Conservation (phyloP, 2,329 filamentous ascomycete genomes). For the Thelonectria blattea region DNA sequence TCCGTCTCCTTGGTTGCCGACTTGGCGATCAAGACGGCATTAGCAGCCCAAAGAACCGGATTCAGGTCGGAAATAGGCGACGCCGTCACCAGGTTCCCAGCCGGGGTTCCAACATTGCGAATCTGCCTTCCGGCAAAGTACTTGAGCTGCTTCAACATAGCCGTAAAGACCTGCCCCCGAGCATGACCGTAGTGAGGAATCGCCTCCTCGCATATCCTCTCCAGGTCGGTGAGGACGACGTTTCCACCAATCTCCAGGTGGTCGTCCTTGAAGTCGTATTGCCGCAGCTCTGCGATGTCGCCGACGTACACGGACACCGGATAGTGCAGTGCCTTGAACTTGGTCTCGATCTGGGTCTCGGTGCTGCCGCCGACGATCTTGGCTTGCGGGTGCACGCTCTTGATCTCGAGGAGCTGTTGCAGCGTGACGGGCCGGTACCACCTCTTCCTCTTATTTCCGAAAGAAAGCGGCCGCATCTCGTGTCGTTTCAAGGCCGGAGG, state of each 20-base stretch:
- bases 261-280: constrained; percentile 80
- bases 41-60: constrained; percentile 88
- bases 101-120: constrained; percentile 94
- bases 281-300: constrained; percentile 86
- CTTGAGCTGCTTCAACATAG: constrained; percentile 89
- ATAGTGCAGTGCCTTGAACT: constrained; percentile 95
- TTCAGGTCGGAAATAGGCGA: constrained; percentile 97
- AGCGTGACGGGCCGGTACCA: constrained; percentile 93
- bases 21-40: constrained; percentile 81
- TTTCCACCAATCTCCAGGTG: constrained; percentile 93
- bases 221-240: constrained; percentile 88
- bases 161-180: constrained; percentile 81
- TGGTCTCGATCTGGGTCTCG: constrained; percentile 97
- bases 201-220: constrained; percentile 81
- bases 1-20: constrained; percentile 75
- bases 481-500: constrained; percentile 85
- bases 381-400: constrained; percentile 79
- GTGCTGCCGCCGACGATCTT: constrained; percentile 97
- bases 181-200: constrained; percentile 76
- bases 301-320: constrained; percentile 89
- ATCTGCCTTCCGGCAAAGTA: constrained; percentile 97
- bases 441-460: constrained; percentile 92
- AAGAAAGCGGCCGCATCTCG: constrained; percentile 79
- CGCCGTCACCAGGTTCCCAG: constrained; percentile 91
- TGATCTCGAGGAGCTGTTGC: constrained; percentile 89